Base-by-base conservation (phyloP, 192 early-diverging fungal genomes). In the Podila verticillata region DNA sequence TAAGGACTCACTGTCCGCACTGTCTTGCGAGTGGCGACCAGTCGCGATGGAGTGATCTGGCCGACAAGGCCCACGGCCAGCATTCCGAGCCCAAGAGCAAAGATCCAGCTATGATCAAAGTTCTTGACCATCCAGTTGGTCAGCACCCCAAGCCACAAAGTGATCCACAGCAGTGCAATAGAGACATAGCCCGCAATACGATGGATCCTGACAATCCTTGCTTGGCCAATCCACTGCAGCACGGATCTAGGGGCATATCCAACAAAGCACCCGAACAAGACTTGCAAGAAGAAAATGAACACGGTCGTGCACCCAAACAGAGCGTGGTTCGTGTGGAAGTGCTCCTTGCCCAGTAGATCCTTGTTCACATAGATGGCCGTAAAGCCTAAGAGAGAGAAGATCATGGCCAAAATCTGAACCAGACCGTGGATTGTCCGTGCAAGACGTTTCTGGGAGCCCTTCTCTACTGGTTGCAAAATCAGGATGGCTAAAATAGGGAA, bases 61-160 rank as follows among this genome's bases (percentile, higher is more conserved):
- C 77, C 77, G 3, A 79, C 65, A 4, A 66, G 22, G 0, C 77
- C 77, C 4, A 80, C 77, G 2, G 77, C 69, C 24, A 68, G 29
- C 77, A 80, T 80, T 10, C 70, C 70, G 28, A 64, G 9, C n/a
- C 59, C 69, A 22, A 80, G 36, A 8, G 66, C 65, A 60, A 80
- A 80, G 29, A 80, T 17, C 69, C 70, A 80, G 29, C 68, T 57
- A n/a, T 80, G 49, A 19, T 72, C 34, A 64, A 80, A 80, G 57
- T 80, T 80, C 22, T 30, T 72, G 47, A 68, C 62, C 70, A 80
- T 68, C 77, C 77, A 80, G 47, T 63, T 80, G 10, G 77, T 68
- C 44, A 80, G 28, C 7, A 68, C 66, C 7, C 34, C 49, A 36
- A 72, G 24, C 77, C 77, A 80, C 4, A 80, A 61, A 1, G 77